Evolutionary conservation across 2,329 filamentous ascomycete species (phyloP).

Genomic region (Stromatinia cepivora): DNA sequence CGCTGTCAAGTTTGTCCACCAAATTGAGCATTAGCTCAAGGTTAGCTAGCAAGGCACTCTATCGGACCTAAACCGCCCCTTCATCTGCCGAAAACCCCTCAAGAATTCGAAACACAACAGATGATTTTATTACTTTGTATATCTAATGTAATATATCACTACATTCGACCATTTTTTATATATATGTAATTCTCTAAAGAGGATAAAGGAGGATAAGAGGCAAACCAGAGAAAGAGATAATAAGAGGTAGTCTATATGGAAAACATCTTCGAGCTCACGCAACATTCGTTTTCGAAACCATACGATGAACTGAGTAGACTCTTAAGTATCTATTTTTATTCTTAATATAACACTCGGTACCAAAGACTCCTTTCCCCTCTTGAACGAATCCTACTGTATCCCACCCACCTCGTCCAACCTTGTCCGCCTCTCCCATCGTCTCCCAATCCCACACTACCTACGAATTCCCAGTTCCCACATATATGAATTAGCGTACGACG

Average conservation of each 20-base stretch:
- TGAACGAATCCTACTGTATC: not conserved
- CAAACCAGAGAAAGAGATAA: not conserved
- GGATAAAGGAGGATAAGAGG: not conserved
- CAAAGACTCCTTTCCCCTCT: too few relatives aligned
- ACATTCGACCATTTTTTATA: not conserved
- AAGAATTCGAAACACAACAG: not conserved
- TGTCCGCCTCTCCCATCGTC: not conserved
- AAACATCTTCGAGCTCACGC: not conserved
- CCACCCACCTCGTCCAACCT: not conserved
- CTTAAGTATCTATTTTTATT: not conserved
- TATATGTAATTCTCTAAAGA: not conserved
- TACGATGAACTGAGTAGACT: not conserved
- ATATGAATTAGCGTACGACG: conserved; percentile 12
- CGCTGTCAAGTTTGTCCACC: conserved; percentile 6
- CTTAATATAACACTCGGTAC: too few relatives aligned
- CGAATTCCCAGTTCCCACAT: conserved; percentile 4
- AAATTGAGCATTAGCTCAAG: conserved; percentile 8
- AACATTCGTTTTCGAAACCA: not conserved
- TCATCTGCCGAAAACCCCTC: conserved; percentile 17
- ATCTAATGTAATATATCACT: not conserved
- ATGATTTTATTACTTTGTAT: not conserved
- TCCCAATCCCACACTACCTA: not conserved
- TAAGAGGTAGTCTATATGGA: not conserved
- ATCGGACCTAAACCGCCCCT: conserved; percentile 8
- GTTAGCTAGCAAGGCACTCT: not conserved